phyloP scores from a whole-genome alignment of 2,329 filamentous ascomycete genomes.

The Cryphonectria japonica region DNA sequence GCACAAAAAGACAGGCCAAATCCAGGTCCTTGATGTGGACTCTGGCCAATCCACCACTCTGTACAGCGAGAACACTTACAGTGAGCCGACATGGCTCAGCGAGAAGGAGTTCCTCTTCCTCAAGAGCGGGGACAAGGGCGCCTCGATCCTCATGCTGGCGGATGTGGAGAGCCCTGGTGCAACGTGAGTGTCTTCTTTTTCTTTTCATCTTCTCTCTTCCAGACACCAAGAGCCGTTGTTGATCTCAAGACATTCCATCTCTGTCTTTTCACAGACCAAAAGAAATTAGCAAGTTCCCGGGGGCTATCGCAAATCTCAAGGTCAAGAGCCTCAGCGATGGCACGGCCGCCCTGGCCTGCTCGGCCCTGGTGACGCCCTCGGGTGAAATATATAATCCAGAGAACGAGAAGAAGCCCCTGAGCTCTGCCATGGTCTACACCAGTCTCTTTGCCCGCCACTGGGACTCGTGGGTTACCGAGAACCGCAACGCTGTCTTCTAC shows the following conservation, averaged over 20 bases:
- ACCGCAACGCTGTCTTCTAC: constrained; percentile 75
- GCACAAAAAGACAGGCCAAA: constrained; percentile 70
- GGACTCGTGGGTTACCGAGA: constrained; percentile 74
- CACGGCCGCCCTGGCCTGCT: constrained; percentile 59
- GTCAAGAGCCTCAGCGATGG: constrained; percentile 53
- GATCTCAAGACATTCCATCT: not conserved
- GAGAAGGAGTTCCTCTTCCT: constrained; percentile 64
- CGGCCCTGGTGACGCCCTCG: constrained; percentile 67
- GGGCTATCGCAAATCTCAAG: constrained; percentile 63
- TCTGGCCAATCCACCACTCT: constrained; percentile 68
- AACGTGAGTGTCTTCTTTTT: constrained; percentile 40
- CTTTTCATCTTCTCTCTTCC: not conserved
- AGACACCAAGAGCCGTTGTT: not conserved
- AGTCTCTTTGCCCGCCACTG: constrained; percentile 81
- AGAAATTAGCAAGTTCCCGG: constrained; percentile 54
- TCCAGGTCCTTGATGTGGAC: constrained; percentile 69
- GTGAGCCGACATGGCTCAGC: constrained; percentile 77
- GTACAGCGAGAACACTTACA: constrained; percentile 65
- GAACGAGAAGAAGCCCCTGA: constrained; percentile 60
- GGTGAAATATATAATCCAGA: constrained; percentile 72
- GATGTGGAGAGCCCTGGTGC: constrained; percentile 41
- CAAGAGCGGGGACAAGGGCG: constrained; percentile 52
- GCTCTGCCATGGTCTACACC: constrained; percentile 72
- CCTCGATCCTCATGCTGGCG: constrained; percentile 51
- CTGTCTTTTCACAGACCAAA: constrained; percentile 41